phyloP scores from a whole-genome alignment of 2,329 filamentous ascomycete genomes.

The Stemphylium beticola region DNA sequence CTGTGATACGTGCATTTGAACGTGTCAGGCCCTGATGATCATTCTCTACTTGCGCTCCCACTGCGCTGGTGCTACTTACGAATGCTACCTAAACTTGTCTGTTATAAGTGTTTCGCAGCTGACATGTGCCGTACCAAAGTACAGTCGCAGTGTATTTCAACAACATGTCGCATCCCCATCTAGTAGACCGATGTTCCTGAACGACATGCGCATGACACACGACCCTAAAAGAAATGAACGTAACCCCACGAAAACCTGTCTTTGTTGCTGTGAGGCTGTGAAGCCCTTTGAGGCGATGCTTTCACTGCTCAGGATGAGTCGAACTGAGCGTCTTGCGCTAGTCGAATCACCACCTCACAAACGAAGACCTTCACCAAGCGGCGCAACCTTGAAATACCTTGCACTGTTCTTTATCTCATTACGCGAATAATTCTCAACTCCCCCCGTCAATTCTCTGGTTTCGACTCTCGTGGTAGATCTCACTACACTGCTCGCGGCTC shows the following conservation, averaged over 20 bases:
- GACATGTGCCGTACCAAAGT: background rate
- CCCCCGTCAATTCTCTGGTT: background rate
- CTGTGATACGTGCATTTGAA: background rate
- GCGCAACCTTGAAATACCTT: background rate
- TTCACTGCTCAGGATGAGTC: constrained; percentile 12
- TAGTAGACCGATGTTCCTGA: background rate
- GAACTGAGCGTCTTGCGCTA: constrained; percentile 16
- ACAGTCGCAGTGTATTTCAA: background rate
- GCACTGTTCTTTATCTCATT: background rate
- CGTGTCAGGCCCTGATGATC: constrained; percentile 11
- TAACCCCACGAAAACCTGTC: background rate
- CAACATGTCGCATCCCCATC: background rate
- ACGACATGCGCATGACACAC: background rate
- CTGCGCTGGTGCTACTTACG: background rate
- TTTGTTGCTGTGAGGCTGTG: background rate
- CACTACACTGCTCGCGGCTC: background rate
- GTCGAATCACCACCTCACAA: background rate
- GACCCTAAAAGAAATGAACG: background rate
- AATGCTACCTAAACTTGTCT: background rate
- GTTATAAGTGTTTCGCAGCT: background rate
- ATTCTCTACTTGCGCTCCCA: constrained; percentile 3
- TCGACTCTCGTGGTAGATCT: background rate
- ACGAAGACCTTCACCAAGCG: background rate
- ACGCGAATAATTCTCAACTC: background rate
- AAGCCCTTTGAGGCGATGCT: background rate